Percentiles rank a stretch among this genome's conserved stretches.
Conservation (phyloP, 345 rosid species). For the Euphorbia peplus region DNA sequence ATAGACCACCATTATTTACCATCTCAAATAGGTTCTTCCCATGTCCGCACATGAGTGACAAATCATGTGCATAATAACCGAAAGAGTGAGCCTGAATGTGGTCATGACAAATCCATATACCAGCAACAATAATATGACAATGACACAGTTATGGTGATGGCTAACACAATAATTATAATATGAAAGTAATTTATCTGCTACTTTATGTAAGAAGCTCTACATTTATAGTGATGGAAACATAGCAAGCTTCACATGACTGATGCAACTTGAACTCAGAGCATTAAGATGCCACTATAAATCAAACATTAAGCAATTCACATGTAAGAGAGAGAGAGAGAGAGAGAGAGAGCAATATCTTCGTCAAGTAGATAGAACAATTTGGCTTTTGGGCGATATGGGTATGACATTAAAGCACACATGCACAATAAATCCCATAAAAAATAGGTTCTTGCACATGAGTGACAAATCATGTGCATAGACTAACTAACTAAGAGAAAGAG, state of each 20-base stretch:
- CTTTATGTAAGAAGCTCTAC: background rate
- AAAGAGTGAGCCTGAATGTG: background rate
- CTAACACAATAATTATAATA: background rate
- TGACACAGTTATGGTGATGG: background rate
- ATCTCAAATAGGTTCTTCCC: background rate
- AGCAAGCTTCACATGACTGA: background rate
- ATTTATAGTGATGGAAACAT: background rate
- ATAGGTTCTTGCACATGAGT: background rate
- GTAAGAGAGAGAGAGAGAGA: no score
- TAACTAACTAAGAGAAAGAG: background rate
- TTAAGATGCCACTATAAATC: background rate
- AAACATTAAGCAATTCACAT: background rate
- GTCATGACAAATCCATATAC: background rate
- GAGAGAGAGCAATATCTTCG: background rate
- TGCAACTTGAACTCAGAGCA: background rate
- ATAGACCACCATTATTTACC: background rate
- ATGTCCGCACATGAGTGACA: background rate
- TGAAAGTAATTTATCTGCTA: background rate
- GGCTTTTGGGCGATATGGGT: background rate
- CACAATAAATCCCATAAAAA: background rate
- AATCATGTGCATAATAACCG: background rate
- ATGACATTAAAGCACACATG: background rate
- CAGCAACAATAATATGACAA: background rate
- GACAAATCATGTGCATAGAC: no score
- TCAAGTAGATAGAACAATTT: background rate